Evolutionary conservation across 2,329 filamentous ascomycete genomes (phyloP), one percentile per base, ranked within the genome.

Genomic region (Paraconiothyrium sp.): DNA sequence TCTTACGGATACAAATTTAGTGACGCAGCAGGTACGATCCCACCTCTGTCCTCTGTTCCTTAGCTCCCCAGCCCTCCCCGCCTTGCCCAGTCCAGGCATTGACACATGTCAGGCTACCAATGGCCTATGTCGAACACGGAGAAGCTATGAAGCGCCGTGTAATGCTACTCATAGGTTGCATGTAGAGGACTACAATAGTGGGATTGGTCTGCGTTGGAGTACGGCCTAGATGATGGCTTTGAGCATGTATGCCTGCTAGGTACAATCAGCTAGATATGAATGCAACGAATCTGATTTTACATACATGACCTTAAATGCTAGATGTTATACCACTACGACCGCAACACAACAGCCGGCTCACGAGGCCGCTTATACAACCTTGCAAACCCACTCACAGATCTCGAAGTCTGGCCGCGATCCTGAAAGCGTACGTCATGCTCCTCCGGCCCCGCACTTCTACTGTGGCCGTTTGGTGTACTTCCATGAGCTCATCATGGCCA

Each of bases 1-100:
- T 97, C 94, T 6, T 99, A 97, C 78, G 95, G 95, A 67, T 99
- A 99, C 87, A 97, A 97, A 82, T 99, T 99, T 85, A 96, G 92
- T 78, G 95, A 99, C 75, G 93, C 94, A 64, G 92, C 94, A 71
- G 94, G 94, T 78, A 72, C 59, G 72, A 63, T 58, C 47, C 64
- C 58, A 62, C 43, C 61, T 65, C 61, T 63, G 46, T 60, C 30
- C 39, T 56, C 52, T 35, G 8, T 55, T 9, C 52, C 41, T 24
- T 56, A 56, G 43, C 7, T 41, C 4, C 14, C 39, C 39, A 41
- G 39, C 39, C 27, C 37, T 13, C 30, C 32, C 27, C 37, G 16
- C 27, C 30, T 13, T 41, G 27, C 46, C 56, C 49, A 58, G 57
- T 50, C 60, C 24, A 14, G 46, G 10, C 27, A 61, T 68, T 76